Evolutionary conservation across 129 eudicot genomes (phyloP), one percentile per base, ranked within the genome.

Genomic region (Sambucus nigra): DNA sequence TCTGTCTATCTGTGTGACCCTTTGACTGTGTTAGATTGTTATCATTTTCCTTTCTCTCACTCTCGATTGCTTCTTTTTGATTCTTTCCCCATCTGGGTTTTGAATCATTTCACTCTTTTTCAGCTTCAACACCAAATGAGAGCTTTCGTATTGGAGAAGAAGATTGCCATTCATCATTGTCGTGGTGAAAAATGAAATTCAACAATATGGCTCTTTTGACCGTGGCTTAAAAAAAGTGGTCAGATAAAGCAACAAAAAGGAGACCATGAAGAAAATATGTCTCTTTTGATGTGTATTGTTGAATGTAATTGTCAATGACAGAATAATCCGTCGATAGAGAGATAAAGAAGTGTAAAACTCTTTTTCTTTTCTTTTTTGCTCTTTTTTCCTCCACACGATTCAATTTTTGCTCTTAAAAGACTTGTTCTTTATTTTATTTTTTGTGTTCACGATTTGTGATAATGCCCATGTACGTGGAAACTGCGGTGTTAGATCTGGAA

Each of bases 401-500:
- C 78, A 65, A 53, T 4, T 53, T 33, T 21, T 4, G 28, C 21
- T 53, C 54, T 22, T 13, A 63, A 8, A 63, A 63, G 51, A 17
- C 51, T 41, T 14, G 51, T 56, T 22, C 18, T 40, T 51, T 15
- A 10, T 14, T 39, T 18, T 47, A 64, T 14, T 44, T 18, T 17
- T 49, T 60, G 50, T 15, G 1, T 15, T 24, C 47, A 22, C 22
- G 14, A 55, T 19, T 23, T 60, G 64, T 52, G 46, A 72, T 56
- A 51, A 75, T 75, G 79, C 76, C 82, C 20, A 80, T 80, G 79
- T 76, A 67, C 65, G 67, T 48, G 15, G 61, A 63, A 65, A 62
- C 38, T 77, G 73, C 48, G 78, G 65, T 75, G 16, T 51, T 80
- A 33, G 83, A 80, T 75, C 79, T 80, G 53, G 82, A 71, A 49